Base-by-base conservation (phyloP, 2,329 filamentous ascomycete species). In the Sporothrix protearum region DNA sequence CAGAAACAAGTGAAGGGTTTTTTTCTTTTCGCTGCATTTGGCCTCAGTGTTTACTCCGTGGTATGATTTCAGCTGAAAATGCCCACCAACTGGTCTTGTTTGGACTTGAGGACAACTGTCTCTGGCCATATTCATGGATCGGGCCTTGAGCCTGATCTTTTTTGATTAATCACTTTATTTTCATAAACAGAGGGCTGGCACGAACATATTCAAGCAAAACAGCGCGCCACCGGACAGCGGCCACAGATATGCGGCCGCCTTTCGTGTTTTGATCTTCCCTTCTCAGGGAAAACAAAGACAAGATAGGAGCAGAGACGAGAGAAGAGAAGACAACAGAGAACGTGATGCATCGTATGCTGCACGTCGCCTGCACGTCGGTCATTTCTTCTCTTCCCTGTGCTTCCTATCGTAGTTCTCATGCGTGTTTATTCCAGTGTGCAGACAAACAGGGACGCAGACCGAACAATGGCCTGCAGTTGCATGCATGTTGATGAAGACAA, bases 391-490 rank as follows among this genome's bases (percentile, higher is more conserved):
- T 28, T 45, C 45, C 36, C 5, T 19, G 19, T 57, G 12, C 12
- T 16, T 33, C 14, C 28, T 14, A 12, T 53, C 42, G 42, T 16
- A 47, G n/a, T 16, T 22, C 7, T 16, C 6, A 16, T 12, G 16
- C 30, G 55, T 22, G n/a, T 53, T 22, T 39, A 39, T 59, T 19
- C 55, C 8, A 10, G 6, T 36, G 6, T 36, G 19, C 8, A 39
- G 55, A 22, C 55, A 36, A 22, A 22, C 12, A 36, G 55, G 22
- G 12, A 45, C n/a, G 39, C 14, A 64, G 59, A 45, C 36, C 59
- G n/a, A 64, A 28, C 22, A 7, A 64, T 64, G 59, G 36, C 59
- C 59, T 45, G 36, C 59, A 45, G 59, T 45, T 28, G 59, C 59
- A 64, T 64, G 36, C 59, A 45, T 63, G 55, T 59, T 59, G 59